Conservation (phyloP, 1,284 basidiomycete genomes). For the Irpex sp. region DNA sequence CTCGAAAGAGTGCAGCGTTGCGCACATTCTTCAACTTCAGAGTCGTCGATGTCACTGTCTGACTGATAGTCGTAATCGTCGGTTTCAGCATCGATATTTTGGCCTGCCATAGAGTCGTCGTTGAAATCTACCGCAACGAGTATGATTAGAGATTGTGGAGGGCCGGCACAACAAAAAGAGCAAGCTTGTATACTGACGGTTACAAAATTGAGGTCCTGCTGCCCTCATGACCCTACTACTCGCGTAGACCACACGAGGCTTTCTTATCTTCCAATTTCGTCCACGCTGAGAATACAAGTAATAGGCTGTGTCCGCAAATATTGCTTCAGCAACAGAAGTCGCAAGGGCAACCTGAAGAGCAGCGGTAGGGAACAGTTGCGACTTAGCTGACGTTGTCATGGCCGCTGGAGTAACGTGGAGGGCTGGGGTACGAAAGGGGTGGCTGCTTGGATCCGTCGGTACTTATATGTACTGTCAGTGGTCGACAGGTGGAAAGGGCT, state of each 20-base stretch:
- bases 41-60: constrained; percentile 15
- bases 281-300: constrained; percentile 15
- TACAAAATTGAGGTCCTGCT: constrained; percentile 11
- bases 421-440: no score
- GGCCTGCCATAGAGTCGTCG: neutral
- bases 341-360: constrained; percentile 14
- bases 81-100: constrained; percentile 4
- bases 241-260: constrained; percentile 13
- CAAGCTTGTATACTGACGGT: constrained; percentile 9
- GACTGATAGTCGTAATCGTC: constrained; percentile 11
- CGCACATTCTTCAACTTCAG: neutral
- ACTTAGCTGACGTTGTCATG: neutral
- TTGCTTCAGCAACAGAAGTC: constrained; percentile 11
- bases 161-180: neutral
- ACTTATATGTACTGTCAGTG: no score
- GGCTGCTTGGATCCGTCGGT: no score
- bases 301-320: constrained; percentile 17
- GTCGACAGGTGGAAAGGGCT: no score
- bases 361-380: constrained; percentile 4
- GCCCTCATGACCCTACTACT: constrained; percentile 16
- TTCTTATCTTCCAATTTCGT: constrained; percentile 10
- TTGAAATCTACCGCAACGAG: constrained; percentile 4
- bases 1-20: no score
- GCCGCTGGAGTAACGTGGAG: no score
- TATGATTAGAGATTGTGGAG: no score